These are phyloP conservation scores for Saturnispora sekii DNA, from an alignment of 805 yeast species.

Conservation along the genomic window DNA sequence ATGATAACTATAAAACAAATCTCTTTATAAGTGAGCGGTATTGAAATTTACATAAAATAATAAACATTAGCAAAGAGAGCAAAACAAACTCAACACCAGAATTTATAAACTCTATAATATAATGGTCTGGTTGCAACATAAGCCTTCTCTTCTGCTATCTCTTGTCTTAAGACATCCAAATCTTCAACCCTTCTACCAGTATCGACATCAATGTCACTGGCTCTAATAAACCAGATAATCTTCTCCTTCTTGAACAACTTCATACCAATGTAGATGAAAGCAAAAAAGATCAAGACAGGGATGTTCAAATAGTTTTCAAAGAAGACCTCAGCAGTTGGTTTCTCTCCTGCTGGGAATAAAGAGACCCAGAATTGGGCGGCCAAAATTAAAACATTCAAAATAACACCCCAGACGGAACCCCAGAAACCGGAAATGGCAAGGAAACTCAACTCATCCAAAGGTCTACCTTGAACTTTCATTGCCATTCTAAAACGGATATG, in stretches of 20 bases:
- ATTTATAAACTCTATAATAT: slow-evolving; percentile 41
- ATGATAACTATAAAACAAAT: no score
- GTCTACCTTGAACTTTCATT: slow-evolving; percentile 54
- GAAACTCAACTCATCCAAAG: slow-evolving; percentile 58
- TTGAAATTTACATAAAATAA: no score
- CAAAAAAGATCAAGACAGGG: slow-evolving; percentile 51
- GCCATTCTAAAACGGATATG: slow-evolving; percentile 68
- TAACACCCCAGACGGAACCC: slow-evolving; percentile 58
- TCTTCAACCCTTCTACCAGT: slow-evolving; percentile 56
- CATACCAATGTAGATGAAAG: slow-evolving; percentile 33
- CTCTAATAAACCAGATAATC: slow-evolving; percentile 34
- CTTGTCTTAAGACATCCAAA: slow-evolving; percentile 45
- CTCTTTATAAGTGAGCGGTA: no score
- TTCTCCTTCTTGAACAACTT: slow-evolving; percentile 32
- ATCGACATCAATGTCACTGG: slow-evolving; percentile 47
- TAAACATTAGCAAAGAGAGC: no score
- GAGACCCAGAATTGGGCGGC: slow-evolving; percentile 80
- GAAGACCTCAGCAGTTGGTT: slow-evolving; percentile 46
- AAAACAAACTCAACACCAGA: slow-evolving; percentile 39
- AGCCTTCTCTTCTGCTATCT: slow-evolving; percentile 48
- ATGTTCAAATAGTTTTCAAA: slow-evolving; percentile 58
- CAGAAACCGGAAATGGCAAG: slow-evolving; percentile 55
- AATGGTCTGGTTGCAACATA: slow-evolving; percentile 36
- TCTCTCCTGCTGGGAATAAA: slow-evolving; percentile 55
- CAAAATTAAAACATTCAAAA: slow-evolving; percentile 49